Base-by-base conservation (phyloP, 345 rosid genomes). In the Geranium rotundifolium region DNA sequence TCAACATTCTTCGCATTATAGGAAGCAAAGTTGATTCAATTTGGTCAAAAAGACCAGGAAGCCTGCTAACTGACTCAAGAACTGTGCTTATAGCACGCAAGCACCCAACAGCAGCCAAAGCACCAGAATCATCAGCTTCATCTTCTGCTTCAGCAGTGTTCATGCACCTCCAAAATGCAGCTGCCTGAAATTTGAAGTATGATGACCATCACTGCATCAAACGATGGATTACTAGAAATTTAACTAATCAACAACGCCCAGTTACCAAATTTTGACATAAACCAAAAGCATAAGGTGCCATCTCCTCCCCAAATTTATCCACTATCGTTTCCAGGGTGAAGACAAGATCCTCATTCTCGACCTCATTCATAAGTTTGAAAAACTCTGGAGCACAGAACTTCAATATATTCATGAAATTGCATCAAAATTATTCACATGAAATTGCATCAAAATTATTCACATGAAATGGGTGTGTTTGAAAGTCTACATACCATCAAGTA, bases 291-390 rank as follows among this genome's bases (percentile, higher is more conserved):
- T 76, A 90, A 19, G 96, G 97, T 62, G 93, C 91, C 97, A 90
- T 90, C 81, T 90, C 97, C 75, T 90, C 97, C 1, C 97, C 97
- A 78, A 90, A 90, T 75, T 86, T 90, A 80, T 90, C 95, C 23
- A 90, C 97, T 66, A 90, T 82, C 65, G 93, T 88, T 76, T 90
- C 97, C 80, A 90, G 65, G 37, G 97, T 90, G 69, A 84, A 90
- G 46, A 90, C 97, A 63, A 90, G 83, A 66, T 86, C 97, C 85
- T 93, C 99, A 76, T 93, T 93, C 76, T 90, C 99, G 30, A 93
- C 97, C 82, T 93, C 97, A 76, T 89, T 86, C 97, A 93, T 93
- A 54, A 93, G 88, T 75, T 87, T 93, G 69, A 93, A 93, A 77
- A 93, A 86, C 80, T 93, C 99, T 93, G 82, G 73, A 81, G 15